Evolutionary conservation across 805 yeast species (phyloP), one percentile per base, ranked within the genome.

Genomic region (Blastobotrys muscicola): DNA sequence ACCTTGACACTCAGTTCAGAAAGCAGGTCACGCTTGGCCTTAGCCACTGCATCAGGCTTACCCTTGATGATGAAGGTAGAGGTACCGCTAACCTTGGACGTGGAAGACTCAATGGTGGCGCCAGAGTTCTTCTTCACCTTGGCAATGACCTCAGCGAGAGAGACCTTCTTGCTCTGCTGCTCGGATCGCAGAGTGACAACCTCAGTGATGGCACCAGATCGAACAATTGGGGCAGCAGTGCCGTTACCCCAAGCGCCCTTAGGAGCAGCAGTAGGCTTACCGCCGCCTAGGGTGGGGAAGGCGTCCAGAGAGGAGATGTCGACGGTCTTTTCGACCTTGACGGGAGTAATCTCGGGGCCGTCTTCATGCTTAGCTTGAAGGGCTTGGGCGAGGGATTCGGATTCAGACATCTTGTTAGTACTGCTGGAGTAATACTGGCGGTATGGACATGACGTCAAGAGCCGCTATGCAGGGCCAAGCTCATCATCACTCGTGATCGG

Each of bases 61-160:
- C 97, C 97, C 54, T 80, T 74, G 52, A 90, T 75, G 58, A 89
- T 72, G 57, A 86, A 86, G 23, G 92, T 83, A 66, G 95, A 80
- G 59, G 78, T 80, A 51, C 80, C 81, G 46, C 83, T 78, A 51
- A 74, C 75, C 54, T 76, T 75, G 37, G 94, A 82, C 44, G 85
- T 69, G 43, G 95, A 85, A 44, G 94, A 82, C 60, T 87, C 95
- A 49, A 87, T 76, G 48, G 77, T 75, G 44, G 87, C 84, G 38
- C 71, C 66, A 48, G 79, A 71, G 31, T 69, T 63, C 46, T 76
- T 65, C 64, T 81, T 82, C 55, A 85, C 74, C 39, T 74, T 66
- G 39, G 75, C 69, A 49, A 86, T 67, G 49, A 85, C 74, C 57
- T 80, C 80, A 54, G 80, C 71, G 48, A 84, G 76, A 52, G 83